These are phyloP conservation scores for Globisporangium iwayamae DNA, from an alignment of 352 stramenopile genomes.

Conservation along the genomic window DNA sequence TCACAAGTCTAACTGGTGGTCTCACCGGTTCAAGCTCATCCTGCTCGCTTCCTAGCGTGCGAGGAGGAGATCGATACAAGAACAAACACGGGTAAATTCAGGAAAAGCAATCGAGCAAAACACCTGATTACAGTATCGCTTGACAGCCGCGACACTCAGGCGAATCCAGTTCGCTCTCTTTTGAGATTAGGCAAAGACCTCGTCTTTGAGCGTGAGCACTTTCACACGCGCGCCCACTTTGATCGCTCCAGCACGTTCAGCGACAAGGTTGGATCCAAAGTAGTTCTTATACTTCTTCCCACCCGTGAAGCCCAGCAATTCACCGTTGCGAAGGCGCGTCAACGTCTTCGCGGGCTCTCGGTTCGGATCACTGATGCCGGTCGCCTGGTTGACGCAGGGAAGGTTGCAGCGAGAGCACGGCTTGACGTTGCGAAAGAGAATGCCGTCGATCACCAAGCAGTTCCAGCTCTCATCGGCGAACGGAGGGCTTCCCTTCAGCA, in stretches of 20 bases:
- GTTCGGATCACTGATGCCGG: conserved; percentile 38
- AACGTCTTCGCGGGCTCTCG: conserved; percentile 55
- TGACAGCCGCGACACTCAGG: background rate
- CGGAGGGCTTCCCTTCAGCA: conserved; percentile 53
- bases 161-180: background rate
- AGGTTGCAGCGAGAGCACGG: conserved; percentile 74
- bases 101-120: background rate
- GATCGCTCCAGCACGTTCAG: conserved; percentile 33
- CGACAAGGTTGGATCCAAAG: conserved; percentile 77
- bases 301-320: conserved; percentile 52
- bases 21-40: conserved; percentile 11
- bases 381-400: conserved; percentile 70
- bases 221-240: conserved; percentile 47
- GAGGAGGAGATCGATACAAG: conserved; percentile 50
- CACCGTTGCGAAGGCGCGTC: conserved; percentile 50
- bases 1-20: background rate
- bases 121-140: background rate
- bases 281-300: conserved; percentile 53
- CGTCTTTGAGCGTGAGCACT: conserved; percentile 63
- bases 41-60: conserved; percentile 47
- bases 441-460: conserved; percentile 43
- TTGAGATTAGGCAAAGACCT: conserved; percentile 37
- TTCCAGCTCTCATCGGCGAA: conserved; percentile 82
- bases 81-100: conserved; percentile 20
- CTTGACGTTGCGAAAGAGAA: conserved; percentile 71